These are phyloP conservation scores for Candida sojae DNA, from an alignment of 1,139 yeast species.

Conservation along the genomic window DNA sequence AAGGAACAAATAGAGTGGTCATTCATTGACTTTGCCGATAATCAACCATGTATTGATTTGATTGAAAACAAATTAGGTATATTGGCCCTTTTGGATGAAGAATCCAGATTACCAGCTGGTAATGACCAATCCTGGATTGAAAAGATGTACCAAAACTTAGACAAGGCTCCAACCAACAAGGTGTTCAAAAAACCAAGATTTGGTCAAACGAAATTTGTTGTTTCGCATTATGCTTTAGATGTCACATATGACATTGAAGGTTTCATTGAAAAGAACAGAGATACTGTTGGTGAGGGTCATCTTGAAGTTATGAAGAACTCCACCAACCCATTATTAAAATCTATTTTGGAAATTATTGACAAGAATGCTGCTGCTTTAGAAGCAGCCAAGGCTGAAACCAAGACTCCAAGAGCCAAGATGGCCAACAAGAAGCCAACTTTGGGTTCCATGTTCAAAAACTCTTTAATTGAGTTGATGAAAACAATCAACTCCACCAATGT, in stretches of 20 bases:
- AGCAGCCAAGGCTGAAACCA: slow-evolving; percentile 43
- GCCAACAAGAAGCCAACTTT: slow-evolving; percentile 85
- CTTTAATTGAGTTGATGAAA: slow-evolving; percentile 88
- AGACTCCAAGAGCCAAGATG: slow-evolving; percentile 26
- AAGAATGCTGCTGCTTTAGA: slow-evolving; percentile 58
- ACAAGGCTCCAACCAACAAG: slow-evolving; percentile 72
- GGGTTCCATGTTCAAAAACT: slow-evolving; percentile 91
- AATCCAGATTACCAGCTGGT: slow-evolving; percentile 92
- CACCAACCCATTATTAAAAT: slow-evolving; percentile 61
- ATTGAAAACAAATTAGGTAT: slow-evolving; percentile 91
- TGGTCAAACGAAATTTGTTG: slow-evolving; percentile 88
- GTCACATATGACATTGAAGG: slow-evolving; percentile 93
- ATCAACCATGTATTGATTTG: slow-evolving; percentile 94
- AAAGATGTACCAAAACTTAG: slow-evolving; percentile 84
- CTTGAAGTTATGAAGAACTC: slow-evolving; percentile 78
- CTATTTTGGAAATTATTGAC: slow-evolving; percentile 67
- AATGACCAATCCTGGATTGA: slow-evolving; percentile 91
- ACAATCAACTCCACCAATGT: slow-evolving; percentile 94
- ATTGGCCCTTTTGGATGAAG: slow-evolving; percentile 88
- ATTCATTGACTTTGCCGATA: slow-evolving; percentile 93
- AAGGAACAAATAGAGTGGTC: slow-evolving; percentile 96
- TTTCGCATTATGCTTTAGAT: slow-evolving; percentile 92
- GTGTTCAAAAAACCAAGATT: slow-evolving; percentile 93
- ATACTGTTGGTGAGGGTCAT: slow-evolving; percentile 95
- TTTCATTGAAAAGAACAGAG: slow-evolving; percentile 94